A percentile compares a stretch with the other conserved stretches of the same genome.
Conservation (phyloP, 768 basidiomycete genomes). For the Russula abietina region DNA sequence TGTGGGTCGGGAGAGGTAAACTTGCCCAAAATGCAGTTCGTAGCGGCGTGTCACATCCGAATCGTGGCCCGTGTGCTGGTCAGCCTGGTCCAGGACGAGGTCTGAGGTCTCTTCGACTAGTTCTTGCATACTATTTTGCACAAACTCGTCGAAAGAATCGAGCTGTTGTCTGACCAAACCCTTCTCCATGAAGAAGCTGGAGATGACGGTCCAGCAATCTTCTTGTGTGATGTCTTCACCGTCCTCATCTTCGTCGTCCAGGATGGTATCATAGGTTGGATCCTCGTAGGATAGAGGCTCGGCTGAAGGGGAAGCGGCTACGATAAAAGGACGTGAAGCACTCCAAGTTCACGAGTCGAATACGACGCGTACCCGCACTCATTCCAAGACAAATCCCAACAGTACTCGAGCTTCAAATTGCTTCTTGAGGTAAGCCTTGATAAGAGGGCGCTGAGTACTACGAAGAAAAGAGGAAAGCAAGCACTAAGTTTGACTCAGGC, state of each 20-base stretch:
- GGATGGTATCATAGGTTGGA: conserved; percentile 45
- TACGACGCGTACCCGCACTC: conserved; percentile 26
- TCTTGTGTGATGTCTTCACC: conserved; percentile 84
- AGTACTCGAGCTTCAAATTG: conserved; percentile 21
- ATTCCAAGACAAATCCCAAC: conserved; percentile 19
- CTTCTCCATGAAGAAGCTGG: conserved; percentile 94
- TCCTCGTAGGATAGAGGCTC: conserved; percentile 44
- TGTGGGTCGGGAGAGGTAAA: conserved; percentile 92
- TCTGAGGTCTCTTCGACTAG: conserved; percentile 95
- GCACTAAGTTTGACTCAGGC: not conserved
- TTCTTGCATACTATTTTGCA: conserved; percentile 99
- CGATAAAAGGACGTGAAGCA: conserved; percentile 18
- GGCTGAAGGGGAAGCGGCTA: conserved; percentile 23
- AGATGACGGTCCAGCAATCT: conserved; percentile 94
- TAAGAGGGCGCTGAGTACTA: not conserved
- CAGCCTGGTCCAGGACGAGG: conserved; percentile 91
- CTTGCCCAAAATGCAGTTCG: conserved; percentile 96
- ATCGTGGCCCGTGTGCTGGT: conserved; percentile 89
- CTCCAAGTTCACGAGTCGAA: conserved; percentile 10
- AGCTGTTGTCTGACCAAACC: conserved; percentile 97
- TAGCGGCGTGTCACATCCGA: conserved; percentile 81
- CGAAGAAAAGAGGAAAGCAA: not conserved
- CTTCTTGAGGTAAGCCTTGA: not conserved
- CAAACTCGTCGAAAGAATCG: conserved; percentile 97
- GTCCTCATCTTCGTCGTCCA: conserved; percentile 45